A percentile compares a stretch with the other conserved stretches of the same genome.
phyloP scores from a whole-genome alignment of 164 flowering plant genomes.

The Tinospora cordifolia region DNA sequence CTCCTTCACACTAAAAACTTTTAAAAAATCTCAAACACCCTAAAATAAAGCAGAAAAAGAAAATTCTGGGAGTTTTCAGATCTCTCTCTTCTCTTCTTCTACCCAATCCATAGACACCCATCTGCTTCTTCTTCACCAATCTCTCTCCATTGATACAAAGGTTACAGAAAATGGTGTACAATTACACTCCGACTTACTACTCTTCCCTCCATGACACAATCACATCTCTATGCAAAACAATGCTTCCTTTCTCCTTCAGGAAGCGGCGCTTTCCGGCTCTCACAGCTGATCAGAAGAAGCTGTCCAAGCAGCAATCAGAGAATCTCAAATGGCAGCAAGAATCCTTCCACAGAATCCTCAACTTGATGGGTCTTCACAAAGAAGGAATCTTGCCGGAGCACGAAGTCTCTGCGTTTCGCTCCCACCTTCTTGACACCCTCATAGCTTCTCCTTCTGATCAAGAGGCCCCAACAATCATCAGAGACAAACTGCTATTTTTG shows the following conservation, averaged over 20 bases:
- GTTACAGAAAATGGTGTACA: slow-evolving; percentile 32
- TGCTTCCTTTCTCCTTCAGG: slow-evolving; percentile 76
- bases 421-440: slow-evolving; percentile 65
- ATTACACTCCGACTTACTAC: slow-evolving; percentile 82
- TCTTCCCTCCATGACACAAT: slow-evolving; percentile 79
- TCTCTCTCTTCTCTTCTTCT: background rate
- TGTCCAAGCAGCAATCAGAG: slow-evolving; percentile 69
- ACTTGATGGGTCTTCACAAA: slow-evolving; percentile 66
- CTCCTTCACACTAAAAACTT: background rate
- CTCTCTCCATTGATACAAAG: background rate
- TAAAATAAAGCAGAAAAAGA: too few species aligned
- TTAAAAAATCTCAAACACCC: background rate
- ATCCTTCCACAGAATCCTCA: slow-evolving; percentile 74
- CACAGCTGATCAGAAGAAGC: slow-evolving; percentile 50
- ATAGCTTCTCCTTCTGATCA: slow-evolving; percentile 49
- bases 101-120: background rate
- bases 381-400: slow-evolving; percentile 66
- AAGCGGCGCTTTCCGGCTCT: slow-evolving; percentile 45
- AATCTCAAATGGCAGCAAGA: slow-evolving; percentile 98
- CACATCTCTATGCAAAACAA: slow-evolving; percentile 72
- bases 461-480: slow-evolving; percentile 54
- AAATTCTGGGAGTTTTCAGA: too few species aligned
- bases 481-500: slow-evolving; percentile 80
- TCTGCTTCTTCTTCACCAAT: background rate
- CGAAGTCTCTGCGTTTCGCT: slow-evolving; percentile 59